Percentiles rank a stretch among this genome's conserved stretches.
Conservation (phyloP, 306 rosid genomes). For the Sophora flavescens region DNA sequence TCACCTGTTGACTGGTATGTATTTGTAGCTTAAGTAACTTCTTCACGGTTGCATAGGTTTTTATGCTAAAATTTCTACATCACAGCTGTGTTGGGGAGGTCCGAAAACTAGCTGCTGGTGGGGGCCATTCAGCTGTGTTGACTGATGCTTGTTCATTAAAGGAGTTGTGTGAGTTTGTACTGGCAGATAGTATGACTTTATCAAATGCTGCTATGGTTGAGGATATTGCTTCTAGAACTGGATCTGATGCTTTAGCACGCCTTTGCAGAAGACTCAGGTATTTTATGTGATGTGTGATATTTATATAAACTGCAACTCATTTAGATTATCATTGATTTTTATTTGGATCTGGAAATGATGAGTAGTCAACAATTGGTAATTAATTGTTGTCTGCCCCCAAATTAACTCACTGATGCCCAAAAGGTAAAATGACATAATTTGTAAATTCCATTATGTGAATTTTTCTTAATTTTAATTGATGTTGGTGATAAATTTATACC, state of each 20-base stretch:
- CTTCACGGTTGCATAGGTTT: slow-evolving; percentile 7
- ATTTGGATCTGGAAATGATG: not conserved
- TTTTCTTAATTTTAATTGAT: not conserved
- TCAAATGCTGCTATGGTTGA: slow-evolving; percentile 71
- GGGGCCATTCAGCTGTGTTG: slow-evolving; percentile 96
- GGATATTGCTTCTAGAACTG: slow-evolving; percentile 87
- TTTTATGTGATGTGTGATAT: slow-evolving; percentile 9
- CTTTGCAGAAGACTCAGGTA: slow-evolving; percentile 92
- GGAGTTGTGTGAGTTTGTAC: slow-evolving; percentile 89
- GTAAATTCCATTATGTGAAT: not conserved
- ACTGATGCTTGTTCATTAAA: slow-evolving; percentile 93
- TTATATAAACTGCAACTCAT: slow-evolving; percentile 8
- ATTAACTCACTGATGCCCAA: not conserved
- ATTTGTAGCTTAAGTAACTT: slow-evolving; percentile 37
- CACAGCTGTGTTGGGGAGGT: slow-evolving; percentile 94
- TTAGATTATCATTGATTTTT: slow-evolving; percentile 7
- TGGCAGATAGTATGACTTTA: slow-evolving; percentile 76
- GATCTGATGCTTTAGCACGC: slow-evolving; percentile 92
- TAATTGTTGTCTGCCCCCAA: not conserved
- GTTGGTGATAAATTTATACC: not conserved
- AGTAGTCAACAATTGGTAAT: not conserved
- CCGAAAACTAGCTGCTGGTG: slow-evolving; percentile 95
- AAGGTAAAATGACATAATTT: not conserved
- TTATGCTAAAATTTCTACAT: slow-evolving; percentile 39
- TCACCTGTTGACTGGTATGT: slow-evolving; percentile 95